Evolutionary conservation across 208 protist genomes (phyloP).

Genomic region (Leishmania arabica): DNA sequence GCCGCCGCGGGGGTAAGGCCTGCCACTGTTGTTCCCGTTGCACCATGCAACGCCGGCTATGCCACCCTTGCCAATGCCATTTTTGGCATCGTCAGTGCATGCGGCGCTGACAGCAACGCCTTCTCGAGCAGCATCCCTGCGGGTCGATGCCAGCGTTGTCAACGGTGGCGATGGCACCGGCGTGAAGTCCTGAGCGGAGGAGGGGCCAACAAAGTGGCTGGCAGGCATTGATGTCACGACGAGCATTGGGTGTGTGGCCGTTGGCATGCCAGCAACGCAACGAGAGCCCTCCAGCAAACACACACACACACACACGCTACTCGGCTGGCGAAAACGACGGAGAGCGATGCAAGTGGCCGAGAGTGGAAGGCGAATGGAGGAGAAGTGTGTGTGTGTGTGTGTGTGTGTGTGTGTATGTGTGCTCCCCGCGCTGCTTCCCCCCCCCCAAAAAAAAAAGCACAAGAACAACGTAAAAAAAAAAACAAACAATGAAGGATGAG

Average conservation of each 20-base stretch:
- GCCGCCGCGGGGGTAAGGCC: not conserved
- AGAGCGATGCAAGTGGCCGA: not conserved
- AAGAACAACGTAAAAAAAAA: not conserved
- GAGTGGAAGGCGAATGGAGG: not conserved
- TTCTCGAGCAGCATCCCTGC: not conserved
- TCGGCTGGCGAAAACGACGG: not conserved
- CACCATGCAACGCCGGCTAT: not conserved
- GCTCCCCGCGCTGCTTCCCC: no score
- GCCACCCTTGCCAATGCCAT: not conserved
- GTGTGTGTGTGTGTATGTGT: not conserved
- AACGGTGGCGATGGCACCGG: not conserved
- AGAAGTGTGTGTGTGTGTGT: not conserved
- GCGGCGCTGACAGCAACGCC: not conserved
- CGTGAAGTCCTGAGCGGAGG: not conserved
- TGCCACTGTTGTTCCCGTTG: not conserved
- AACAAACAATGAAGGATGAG: not conserved
- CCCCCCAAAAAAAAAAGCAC: not conserved
- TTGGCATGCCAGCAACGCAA: not conserved
- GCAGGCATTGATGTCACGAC: not conserved
- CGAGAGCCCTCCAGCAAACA: not conserved
- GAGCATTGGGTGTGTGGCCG: not conserved
- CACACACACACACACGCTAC: not conserved
- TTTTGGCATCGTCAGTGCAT: not conserved
- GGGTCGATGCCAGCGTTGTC: not conserved
- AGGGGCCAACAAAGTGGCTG: not conserved